A percentile compares a stretch with the other conserved stretches of the same genome.
phyloP scores from a whole-genome alignment of 2,329 filamentous ascomycete genomes.

The Hypoxylon sp. region DNA sequence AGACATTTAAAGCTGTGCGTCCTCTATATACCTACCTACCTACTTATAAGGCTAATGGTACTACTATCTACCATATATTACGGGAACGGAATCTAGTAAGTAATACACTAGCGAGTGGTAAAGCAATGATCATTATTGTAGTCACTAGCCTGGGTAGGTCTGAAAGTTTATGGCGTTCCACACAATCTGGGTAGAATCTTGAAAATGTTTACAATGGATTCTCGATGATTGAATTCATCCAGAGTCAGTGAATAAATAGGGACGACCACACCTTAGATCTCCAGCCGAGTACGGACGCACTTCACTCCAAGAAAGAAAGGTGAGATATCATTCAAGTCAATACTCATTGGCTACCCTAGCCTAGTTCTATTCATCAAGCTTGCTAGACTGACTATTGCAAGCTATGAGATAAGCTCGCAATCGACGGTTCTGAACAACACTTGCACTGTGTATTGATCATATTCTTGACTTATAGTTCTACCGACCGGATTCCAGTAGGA shows the following conservation, averaged over 20 bases:
- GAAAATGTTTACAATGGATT: too few species aligned
- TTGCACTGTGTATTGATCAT: not conserved
- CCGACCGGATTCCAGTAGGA: not conserved
- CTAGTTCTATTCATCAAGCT: not conserved
- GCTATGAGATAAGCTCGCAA: not conserved
- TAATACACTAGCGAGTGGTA: too few species aligned
- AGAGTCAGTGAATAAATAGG: not conserved
- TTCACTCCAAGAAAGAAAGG: not conserved
- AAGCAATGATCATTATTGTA: too few species aligned
- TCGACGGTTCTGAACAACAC: constrained; percentile 7
- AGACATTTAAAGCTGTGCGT: too few species aligned
- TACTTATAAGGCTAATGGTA: too few species aligned
- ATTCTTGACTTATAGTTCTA: not conserved
- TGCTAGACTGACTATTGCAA: too few species aligned
- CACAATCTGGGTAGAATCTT: too few species aligned
- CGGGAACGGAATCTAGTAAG: too few species aligned
- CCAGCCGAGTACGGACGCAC: not conserved
- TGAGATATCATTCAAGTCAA: not conserved
- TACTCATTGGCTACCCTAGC: not conserved
- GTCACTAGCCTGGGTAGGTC: too few species aligned
- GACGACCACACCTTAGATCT: not conserved
- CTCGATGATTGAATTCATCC: not conserved
- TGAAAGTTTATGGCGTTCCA: too few species aligned
- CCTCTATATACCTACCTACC: too few species aligned
- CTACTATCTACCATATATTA: too few species aligned